A percentile compares a stretch with the other conserved stretches of the same genome.
Conservation (phyloP, 129 eudicot genomes). For the Flaveria brownii region DNA sequence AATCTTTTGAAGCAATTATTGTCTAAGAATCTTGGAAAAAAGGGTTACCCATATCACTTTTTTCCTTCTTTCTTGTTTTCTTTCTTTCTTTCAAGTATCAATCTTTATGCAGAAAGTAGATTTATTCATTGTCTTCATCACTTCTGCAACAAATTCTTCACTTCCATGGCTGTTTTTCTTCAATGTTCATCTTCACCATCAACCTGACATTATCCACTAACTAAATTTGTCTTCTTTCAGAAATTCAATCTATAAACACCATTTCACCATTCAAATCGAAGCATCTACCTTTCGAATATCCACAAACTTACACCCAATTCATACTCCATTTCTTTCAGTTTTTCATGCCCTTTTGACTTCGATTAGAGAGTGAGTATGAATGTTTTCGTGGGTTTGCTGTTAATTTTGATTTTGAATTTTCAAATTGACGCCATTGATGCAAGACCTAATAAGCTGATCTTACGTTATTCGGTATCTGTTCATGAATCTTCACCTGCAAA, state of each 20-base stretch:
- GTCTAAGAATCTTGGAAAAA: constrained; percentile 17
- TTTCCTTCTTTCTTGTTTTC: not conserved
- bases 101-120: constrained; percentile 10
- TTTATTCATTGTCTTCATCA: not conserved
- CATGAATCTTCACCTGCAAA: constrained; percentile 41
- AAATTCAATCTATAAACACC: constrained; percentile 1
- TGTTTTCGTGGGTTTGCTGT: constrained; percentile 20
- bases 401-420: constrained; percentile 31
- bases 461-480: constrained; percentile 21
- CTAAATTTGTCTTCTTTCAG: constrained; percentile 4
- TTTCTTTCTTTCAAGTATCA: not conserved
- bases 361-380: constrained; percentile 29
- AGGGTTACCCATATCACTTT: not conserved
- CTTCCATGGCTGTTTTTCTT: constrained; percentile 17
- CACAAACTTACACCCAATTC: not conserved
- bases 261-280: constrained; percentile 16
- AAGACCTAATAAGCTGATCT: constrained; percentile 28
- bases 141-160: constrained; percentile 15
- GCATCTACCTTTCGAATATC: constrained; percentile 16
- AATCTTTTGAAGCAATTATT: not conserved
- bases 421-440: constrained; percentile 42
- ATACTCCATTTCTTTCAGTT: not conserved
- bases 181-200: not conserved
- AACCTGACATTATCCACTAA: constrained; percentile 14
- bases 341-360: not conserved